phyloP scores from a whole-genome alignment of 176 grass and related monocot species.

The Oryza longistaminata region DNA sequence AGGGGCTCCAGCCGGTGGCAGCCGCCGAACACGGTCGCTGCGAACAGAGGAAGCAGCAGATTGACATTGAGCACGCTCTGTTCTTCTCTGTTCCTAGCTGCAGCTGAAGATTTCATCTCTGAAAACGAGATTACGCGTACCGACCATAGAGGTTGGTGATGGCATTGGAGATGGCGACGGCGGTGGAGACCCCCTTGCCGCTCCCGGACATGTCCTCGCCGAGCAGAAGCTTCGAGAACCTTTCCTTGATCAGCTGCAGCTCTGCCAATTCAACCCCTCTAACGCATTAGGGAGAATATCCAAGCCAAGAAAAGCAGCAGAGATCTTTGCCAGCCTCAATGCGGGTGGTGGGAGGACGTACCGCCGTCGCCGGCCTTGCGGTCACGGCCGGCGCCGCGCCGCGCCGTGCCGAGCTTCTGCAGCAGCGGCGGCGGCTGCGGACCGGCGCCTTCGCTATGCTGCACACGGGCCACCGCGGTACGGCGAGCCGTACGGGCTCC shows the following conservation, averaged over 20 bases:
- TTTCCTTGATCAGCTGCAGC: conserved; percentile 74
- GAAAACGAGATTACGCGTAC: neutral
- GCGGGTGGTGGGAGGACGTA: conserved; percentile 6
- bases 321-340: neutral
- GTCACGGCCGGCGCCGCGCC: conserved; percentile 32
- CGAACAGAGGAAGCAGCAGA: conserved; percentile 7
- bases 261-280: conserved; percentile 45
- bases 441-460: conserved; percentile 33
- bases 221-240: conserved; percentile 85
- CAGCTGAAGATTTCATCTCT: neutral
- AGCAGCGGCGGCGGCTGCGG: conserved; percentile 39
- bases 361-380: conserved; percentile 50
- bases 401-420: conserved; percentile 53
- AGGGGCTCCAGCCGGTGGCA: conserved; percentile 78
- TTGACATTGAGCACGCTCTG: neutral
- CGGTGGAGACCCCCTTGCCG: conserved; percentile 79
- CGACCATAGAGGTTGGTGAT: conserved; percentile 95
- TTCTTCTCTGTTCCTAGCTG: neutral
- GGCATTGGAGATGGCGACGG: conserved; percentile 86
- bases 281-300: neutral
- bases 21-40: conserved; percentile 90
- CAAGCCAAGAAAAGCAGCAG: neutral
- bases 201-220: conserved; percentile 96
- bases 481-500: conserved; percentile 56
- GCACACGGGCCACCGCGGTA: conserved; percentile 57